Evolutionary conservation across 345 rosid genomes (phyloP).

Genomic region (Eutrema heterophyllum): DNA sequence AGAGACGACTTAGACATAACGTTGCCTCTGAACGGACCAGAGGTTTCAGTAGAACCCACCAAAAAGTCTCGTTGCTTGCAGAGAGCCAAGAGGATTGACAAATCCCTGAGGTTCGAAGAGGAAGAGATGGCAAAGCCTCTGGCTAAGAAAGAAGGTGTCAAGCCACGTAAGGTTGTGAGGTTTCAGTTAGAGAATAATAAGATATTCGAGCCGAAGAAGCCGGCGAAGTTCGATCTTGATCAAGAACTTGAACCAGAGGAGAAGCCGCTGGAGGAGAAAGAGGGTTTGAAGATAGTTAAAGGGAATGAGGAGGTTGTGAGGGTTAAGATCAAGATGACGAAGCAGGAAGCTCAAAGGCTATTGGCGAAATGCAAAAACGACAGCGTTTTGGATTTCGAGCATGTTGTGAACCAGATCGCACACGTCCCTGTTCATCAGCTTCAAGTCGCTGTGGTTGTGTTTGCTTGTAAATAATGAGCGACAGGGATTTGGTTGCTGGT

Average conservation of each 20-base stretch:
- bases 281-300: neutral
- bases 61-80: slow-evolving; percentile 26
- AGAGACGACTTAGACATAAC: slow-evolving; percentile 24
- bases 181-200: slow-evolving; percentile 31
- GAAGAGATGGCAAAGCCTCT: slow-evolving; percentile 26
- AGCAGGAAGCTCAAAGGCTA: slow-evolving; percentile 47
- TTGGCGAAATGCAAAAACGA: slow-evolving; percentile 46
- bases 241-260: slow-evolving; percentile 4
- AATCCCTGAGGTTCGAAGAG: slow-evolving; percentile 28
- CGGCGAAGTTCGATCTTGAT: slow-evolving; percentile 5
- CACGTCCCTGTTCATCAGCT: slow-evolving; percentile 44
- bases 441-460: slow-evolving; percentile 24
- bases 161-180: slow-evolving; percentile 31
- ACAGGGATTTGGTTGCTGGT: slow-evolving; percentile 2
- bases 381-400: slow-evolving; percentile 45
- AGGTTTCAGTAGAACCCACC: slow-evolving; percentile 2
- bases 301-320: slow-evolving; percentile 30
- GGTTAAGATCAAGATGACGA: slow-evolving; percentile 67
- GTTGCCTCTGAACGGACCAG: slow-evolving; percentile 17
- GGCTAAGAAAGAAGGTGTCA: slow-evolving; percentile 7
- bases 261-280: slow-evolving; percentile 15
- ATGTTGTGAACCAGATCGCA: slow-evolving; percentile 42
- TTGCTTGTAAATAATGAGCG: slow-evolving; percentile 9
- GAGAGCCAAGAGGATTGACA: slow-evolving; percentile 28
- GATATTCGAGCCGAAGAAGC: slow-evolving; percentile 12